Conservation (phyloP, 116 monocot species). For the Iris pallida region DNA sequence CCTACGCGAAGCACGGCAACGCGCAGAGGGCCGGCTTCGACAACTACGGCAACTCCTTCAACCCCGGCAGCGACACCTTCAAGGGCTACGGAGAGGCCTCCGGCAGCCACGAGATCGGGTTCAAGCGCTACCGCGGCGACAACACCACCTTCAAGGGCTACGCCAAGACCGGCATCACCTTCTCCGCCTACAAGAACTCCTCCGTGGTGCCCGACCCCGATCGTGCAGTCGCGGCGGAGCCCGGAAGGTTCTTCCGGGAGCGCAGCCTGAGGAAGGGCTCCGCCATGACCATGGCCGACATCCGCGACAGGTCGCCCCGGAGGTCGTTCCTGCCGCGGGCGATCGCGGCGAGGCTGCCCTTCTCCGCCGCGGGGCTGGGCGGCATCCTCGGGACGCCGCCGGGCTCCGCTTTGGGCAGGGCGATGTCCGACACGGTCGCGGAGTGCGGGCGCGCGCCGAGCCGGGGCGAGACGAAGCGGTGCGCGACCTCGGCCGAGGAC, state of each 20-base stretch:
- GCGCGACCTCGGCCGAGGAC: slow-evolving; percentile 30
- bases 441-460: slow-evolving; percentile 25
- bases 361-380: slow-evolving; percentile 13
- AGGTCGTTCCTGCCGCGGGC: slow-evolving; percentile 38
- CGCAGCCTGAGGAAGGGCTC: slow-evolving; percentile 12
- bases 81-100: slow-evolving; percentile 32
- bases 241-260: slow-evolving; percentile 47
- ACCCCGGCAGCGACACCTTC: slow-evolving; percentile 28
- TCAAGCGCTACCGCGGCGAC: slow-evolving; percentile 29
- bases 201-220: neutral
- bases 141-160: slow-evolving; percentile 41
- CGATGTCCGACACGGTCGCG: slow-evolving; percentile 18
- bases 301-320: slow-evolving; percentile 37
- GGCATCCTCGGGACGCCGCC: slow-evolving; percentile 12
- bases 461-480: slow-evolving; percentile 37
- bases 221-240: too few relatives aligned
- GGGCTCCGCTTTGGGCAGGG: slow-evolving; percentile 2
- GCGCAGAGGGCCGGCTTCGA: slow-evolving; percentile 21
- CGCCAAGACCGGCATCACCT: slow-evolving; percentile 29
- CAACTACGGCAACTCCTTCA: slow-evolving; percentile 40
- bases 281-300: slow-evolving; percentile 34
- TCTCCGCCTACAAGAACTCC: slow-evolving; percentile 28
- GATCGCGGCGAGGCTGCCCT: slow-evolving; percentile 23
- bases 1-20: slow-evolving; percentile 34
- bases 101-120: slow-evolving; percentile 12